Conservation (phyloP, 371 early-diverging fungal genomes). For the Rhizomucor pusillus region DNA sequence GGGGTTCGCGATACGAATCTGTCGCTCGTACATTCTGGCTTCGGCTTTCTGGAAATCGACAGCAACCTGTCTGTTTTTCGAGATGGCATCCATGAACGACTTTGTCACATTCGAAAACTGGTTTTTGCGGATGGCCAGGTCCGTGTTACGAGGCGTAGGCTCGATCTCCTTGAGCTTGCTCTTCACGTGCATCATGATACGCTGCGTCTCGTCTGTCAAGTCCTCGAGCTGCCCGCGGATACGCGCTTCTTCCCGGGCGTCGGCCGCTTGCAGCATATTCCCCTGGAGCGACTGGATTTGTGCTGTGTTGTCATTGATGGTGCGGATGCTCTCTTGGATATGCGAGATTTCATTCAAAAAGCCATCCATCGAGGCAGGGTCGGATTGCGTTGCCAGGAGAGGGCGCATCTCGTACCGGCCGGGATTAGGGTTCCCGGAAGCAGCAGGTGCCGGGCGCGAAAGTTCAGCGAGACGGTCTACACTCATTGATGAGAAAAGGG, state of each 20-base stretch:
- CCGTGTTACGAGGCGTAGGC: conserved; percentile 36
- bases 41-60: conserved; percentile 47
- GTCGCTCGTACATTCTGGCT: conserved; percentile 39
- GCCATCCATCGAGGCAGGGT: conserved; percentile 28
- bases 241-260: conserved; percentile 31
- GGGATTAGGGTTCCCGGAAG: conserved; percentile 4
- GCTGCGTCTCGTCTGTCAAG: conserved; percentile 34
- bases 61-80: conserved; percentile 37
- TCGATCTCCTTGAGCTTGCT: conserved; percentile 44
- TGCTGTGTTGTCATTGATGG: conserved; percentile 37
- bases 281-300: conserved; percentile 31
- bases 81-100: conserved; percentile 45
- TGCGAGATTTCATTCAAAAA: conserved; percentile 38
- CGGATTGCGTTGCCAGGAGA: conserved; percentile 30
- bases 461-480: conserved; percentile 49
- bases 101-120: conserved; percentile 41
- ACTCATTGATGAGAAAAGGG: conserved; percentile 26
- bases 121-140: conserved; percentile 45
- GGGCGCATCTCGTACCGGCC: conserved; percentile 49
- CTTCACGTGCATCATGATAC: conserved; percentile 42
- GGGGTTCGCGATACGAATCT: conserved; percentile 49
- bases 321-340: conserved; percentile 36
- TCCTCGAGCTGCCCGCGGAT: conserved; percentile 22
- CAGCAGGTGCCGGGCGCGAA: conserved; percentile 13
- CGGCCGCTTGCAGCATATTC: conserved; percentile 40